These are phyloP conservation scores for Usnea hakonensis DNA, from an alignment of 495 filamentous ascomycete genomes.

Conservation along the genomic window DNA sequence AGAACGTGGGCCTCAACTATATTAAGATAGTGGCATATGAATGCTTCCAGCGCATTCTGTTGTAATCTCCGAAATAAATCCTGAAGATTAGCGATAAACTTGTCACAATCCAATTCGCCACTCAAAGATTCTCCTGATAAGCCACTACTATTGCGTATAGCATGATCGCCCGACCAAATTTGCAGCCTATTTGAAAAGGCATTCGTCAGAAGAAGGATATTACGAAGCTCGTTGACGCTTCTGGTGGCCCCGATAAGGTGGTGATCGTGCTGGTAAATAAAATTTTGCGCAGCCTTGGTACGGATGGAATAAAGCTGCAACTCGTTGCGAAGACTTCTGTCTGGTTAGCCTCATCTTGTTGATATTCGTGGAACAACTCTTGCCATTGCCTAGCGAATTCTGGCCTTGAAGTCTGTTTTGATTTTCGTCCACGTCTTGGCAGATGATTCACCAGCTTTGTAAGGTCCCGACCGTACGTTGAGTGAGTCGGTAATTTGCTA, in stretches of 20 bases:
- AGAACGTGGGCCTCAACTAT: constrained; percentile 14
- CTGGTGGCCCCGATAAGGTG: neutral
- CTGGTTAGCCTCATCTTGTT: neutral
- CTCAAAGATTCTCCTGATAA: neutral
- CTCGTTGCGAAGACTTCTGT: constrained; percentile 17
- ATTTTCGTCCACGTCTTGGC: neutral
- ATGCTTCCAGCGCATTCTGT: constrained; percentile 18
- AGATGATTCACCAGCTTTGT: neutral
- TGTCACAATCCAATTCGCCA: constrained; percentile 12
- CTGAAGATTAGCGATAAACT: constrained; percentile 22
- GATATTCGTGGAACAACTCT: neutral
- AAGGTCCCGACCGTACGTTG: neutral
- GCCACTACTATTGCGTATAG: neutral
- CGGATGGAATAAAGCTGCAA: constrained; percentile 18
- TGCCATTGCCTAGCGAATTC: neutral
- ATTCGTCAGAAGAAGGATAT: constrained; percentile 17
- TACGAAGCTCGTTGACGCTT: constrained; percentile 9
- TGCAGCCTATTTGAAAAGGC: constrained; percentile 17
- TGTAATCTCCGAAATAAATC: constrained; percentile 22
- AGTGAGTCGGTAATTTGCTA: neutral
- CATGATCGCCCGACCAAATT: neutral
- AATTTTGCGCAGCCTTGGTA: constrained; percentile 19
- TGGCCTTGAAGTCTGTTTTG: neutral
- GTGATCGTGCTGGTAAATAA: constrained; percentile 20
- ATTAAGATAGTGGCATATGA: constrained; percentile 15